Percentiles rank a stretch among this genome's conserved stretches.
These are phyloP conservation scores for Xylaria multiplex DNA, from an alignment of 2,329 filamentous ascomycete genomes.

Conservation along the genomic window DNA sequence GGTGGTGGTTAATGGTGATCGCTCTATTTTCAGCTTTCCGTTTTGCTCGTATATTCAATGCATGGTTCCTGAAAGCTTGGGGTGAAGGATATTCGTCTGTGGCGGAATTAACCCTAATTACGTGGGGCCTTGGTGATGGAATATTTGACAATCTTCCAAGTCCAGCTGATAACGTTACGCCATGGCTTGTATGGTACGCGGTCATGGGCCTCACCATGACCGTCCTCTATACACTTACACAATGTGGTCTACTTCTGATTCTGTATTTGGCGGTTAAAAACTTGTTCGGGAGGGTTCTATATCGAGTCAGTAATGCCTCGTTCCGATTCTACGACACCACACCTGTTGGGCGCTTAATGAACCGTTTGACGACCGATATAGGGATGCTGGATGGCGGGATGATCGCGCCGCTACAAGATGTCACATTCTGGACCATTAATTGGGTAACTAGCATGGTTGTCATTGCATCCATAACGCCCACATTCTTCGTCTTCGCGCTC, in stretches of 20 bases:
- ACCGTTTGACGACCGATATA: constrained; percentile 89
- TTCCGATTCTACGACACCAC: constrained; percentile 94
- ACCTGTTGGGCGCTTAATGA: constrained; percentile 89
- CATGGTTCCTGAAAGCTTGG: constrained; percentile 89
- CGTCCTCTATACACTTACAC: constrained; percentile 67
- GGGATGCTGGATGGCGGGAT: constrained; percentile 90
- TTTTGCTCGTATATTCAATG: constrained; percentile 70
- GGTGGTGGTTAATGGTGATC: constrained; percentile 76
- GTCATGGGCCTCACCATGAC: constrained; percentile 71
- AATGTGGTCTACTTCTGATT: constrained; percentile 77
- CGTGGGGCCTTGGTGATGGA: constrained; percentile 37
- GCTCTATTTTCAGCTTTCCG: constrained; percentile 72
- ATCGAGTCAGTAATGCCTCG: constrained; percentile 78
- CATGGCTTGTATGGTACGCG: constrained; percentile 80
- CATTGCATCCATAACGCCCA: constrained; percentile 80
- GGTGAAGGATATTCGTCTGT: constrained; percentile 74
- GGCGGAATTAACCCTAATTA: constrained; percentile 24
- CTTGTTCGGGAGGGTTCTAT: constrained; percentile 79
- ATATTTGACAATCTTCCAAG: constrained; percentile 67
- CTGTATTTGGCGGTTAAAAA: constrained; percentile 80
- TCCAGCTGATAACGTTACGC: constrained; percentile 72
- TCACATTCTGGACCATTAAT: constrained; percentile 75
- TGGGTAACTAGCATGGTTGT: constrained; percentile 79
- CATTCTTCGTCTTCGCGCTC: constrained; percentile 78
- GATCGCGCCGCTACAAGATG: constrained; percentile 74